Base-by-base conservation (phyloP, 768 basidiomycete species). In the Pisolithus marmoratus region DNA sequence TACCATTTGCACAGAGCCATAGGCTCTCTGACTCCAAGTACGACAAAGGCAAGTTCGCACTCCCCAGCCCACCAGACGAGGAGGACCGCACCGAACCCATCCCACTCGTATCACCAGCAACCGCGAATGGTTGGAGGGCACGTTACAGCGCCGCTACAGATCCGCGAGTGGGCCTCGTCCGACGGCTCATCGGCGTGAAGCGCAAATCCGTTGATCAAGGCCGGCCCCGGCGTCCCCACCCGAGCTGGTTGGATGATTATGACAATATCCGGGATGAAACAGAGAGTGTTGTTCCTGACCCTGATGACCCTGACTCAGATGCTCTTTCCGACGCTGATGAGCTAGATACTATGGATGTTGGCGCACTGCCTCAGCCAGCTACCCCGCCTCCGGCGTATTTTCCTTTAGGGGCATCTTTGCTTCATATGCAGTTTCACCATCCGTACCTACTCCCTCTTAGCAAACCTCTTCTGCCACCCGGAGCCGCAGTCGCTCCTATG, bases 341-440 rank as follows among this genome's bases (percentile, higher is more conserved):
- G n/a, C 61, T 66, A 8, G 73, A 72, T 8, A 57, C 51, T 17
- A 63, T 60, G 17, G 64, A 63, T 42, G 47, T 51, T 38, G 9
- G 24, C 22, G 20, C 60, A 22, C 59, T 62, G 31, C 79, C 82
- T 17, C 76, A 85, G 19, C 79, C 86, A 5, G 75, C 76, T 5
- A 90, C 89, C 1, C 90, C 89, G 2, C 79, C 78, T 22, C 87
- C 87, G 0, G 63, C 78, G 0, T 88, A 88, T 61, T 71, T 90
- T 0, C 89, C 89, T 3, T 71, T 77, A 4, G 89, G 89, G 2
- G 83, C 87, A 14, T 70, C 78, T 1, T 74, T 92, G 11, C 67
- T 92, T 4, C 78, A 81, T 46, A 82, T 83, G 8, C 77, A 81
- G 11, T 90, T 91, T 63, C 74, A 82, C 29, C 87, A 90, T 61